Evolutionary conservation across 169 alveolate genomes (phyloP), one percentile per base, ranked within the genome.

Genomic region (Perkinsus olseni): DNA sequence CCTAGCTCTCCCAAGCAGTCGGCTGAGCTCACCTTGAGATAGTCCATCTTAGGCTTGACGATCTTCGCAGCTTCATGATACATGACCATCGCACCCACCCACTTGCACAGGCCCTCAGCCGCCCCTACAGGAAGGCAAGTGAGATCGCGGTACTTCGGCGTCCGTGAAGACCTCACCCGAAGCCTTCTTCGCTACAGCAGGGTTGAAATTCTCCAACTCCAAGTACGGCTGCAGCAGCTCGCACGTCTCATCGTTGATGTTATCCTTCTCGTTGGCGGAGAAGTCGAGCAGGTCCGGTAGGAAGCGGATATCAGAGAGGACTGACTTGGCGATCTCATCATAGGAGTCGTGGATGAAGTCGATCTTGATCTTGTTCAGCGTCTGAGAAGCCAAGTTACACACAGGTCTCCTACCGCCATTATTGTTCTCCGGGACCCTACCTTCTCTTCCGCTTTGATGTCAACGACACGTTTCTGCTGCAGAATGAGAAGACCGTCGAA

Each of bases 221-320:
- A 98, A 96, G 96, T 98, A 98, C 38, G 99, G 99, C 94, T 97
- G 96, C 74, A 98, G 95, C 38, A 99, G 96, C 95, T 98, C 99
- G 96, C 98, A 97, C 24, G 99, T 98, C 95, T 98, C 99, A 94
- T 98, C 99, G 95, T 98, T 98, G 96, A 98, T 98, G 93, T 97
- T 97, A 94, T 98, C 99, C 94, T 97, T 98, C 90, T 97, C 99
- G 93, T 95, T 94, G n/a, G n/a, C 96, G 38, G 98, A 97, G 96
- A 97, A 98, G 93, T 97, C 98, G 91, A 96, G 94, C 94, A 98
- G 95, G 90, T 94, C 94, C 94, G 95, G 95, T 94, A 98, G 95
- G 97, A 98, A 98, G 91, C 96, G 96, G 93, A 97, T 96, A 94
- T 97, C 98, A 38, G 96, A 95, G 96, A 97, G 94, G 95, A 97